Evolutionary conservation across 1,139 yeast genomes (phyloP).

Genomic region (Eremothecium gossypii): DNA sequence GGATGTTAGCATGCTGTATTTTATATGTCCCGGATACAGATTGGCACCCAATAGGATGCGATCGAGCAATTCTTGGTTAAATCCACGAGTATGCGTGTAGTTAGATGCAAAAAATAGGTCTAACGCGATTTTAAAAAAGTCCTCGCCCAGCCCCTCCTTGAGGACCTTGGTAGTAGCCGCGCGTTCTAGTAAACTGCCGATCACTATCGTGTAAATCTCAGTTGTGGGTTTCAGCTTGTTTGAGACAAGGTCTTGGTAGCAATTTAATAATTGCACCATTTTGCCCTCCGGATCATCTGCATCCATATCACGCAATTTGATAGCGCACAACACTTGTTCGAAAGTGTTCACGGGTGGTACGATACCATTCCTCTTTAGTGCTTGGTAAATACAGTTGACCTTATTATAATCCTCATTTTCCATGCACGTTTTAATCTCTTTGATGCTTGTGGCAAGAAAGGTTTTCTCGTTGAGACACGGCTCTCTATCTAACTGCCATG

Average conservation of each 20-base stretch:
- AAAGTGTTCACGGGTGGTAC: slow-evolving; percentile 31
- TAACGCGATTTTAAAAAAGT: slow-evolving; percentile 54
- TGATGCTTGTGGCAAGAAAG: slow-evolving; percentile 19
- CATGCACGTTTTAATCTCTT: slow-evolving; percentile 22
- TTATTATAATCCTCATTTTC: slow-evolving; percentile 25
- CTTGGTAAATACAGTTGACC: slow-evolving; percentile 33
- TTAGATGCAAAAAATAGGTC: slow-evolving; percentile 46
- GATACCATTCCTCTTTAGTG: slow-evolving; percentile 32
- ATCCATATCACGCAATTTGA: slow-evolving; percentile 31
- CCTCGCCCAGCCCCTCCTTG: slow-evolving; percentile 39
- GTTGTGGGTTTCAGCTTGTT: slow-evolving; percentile 45
- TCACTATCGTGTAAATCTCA: slow-evolving; percentile 45
- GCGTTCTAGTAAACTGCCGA: slow-evolving; percentile 37
- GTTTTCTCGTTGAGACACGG: slow-evolving; percentile 19
- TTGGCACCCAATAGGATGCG: slow-evolving; percentile 31
- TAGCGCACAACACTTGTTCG: slow-evolving; percentile 29
- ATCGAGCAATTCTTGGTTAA: slow-evolving; percentile 27
- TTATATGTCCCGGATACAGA: slow-evolving; percentile 29
- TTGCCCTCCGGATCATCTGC: slow-evolving; percentile 37
- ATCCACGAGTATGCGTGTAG: slow-evolving; percentile 29
- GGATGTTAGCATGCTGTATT: slow-evolving; percentile 18
- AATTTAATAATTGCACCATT: slow-evolving; percentile 51
- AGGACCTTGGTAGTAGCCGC: slow-evolving; percentile 33
- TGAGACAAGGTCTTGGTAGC: slow-evolving; percentile 55
- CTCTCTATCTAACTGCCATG: slow-evolving; percentile 29